A percentile compares a stretch with the other conserved stretches of the same genome.
phyloP scores from a whole-genome alignment of 805 yeast species.

The Yarrowia keelungensis region DNA sequence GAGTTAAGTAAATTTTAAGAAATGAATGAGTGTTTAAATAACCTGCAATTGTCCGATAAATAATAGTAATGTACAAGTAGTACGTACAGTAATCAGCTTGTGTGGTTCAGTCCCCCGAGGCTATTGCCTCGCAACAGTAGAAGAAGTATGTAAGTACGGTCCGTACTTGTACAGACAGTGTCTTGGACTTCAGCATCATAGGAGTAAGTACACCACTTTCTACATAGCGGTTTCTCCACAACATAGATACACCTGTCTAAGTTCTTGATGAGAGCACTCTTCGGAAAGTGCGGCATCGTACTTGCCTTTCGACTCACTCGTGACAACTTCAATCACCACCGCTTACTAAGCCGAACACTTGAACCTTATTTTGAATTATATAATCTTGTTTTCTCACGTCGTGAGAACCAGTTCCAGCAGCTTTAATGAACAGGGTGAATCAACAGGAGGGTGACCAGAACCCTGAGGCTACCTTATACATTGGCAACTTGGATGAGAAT shows the following conservation, averaged over 20 bases:
- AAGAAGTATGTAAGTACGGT: too few relatives aligned
- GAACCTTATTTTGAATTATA: background rate
- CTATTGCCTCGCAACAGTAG: too few relatives aligned
- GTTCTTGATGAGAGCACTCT: too few relatives aligned
- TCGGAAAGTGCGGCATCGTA: too few relatives aligned
- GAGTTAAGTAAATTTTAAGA: conserved; percentile 23
- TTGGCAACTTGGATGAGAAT: conserved; percentile 81
- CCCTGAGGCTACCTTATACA: conserved; percentile 69
- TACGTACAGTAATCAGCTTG: background rate
- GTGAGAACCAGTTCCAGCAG: background rate
- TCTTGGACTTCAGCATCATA: too few relatives aligned
- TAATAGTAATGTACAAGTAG: background rate
- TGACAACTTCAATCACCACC: too few relatives aligned
- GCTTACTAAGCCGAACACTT: background rate
- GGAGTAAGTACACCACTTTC: too few relatives aligned
- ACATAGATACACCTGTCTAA: too few relatives aligned
- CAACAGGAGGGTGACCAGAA: conserved; percentile 58
- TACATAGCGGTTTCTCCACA: too few relatives aligned
- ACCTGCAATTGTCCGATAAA: background rate
- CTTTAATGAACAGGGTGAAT: conserved; percentile 26
- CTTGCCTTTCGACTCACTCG: too few relatives aligned
- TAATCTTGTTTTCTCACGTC: background rate
- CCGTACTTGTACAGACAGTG: too few relatives aligned
- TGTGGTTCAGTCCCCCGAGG: too few relatives aligned
- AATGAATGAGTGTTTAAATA: conserved; percentile 6